Evolutionary conservation across 306 rosid genomes (phyloP).

Genomic region (Ceratonia siliqua): DNA sequence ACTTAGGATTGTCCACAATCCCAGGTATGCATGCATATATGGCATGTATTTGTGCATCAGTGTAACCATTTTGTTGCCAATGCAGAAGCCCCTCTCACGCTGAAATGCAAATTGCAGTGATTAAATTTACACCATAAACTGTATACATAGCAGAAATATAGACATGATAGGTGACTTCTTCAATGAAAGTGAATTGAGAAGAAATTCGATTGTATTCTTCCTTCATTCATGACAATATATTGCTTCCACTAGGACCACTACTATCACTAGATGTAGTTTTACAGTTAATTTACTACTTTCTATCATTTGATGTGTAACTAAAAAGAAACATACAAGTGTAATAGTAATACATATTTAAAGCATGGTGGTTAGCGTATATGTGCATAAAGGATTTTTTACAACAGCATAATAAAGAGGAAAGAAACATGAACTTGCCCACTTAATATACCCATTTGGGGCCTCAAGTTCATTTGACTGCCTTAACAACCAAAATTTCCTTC

Average conservation of each 20-base stretch:
- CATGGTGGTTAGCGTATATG: background rate
- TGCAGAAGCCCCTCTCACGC: background rate
- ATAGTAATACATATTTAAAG: background rate
- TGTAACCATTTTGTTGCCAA: conserved; percentile 1
- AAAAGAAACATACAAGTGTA: background rate
- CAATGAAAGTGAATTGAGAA: background rate
- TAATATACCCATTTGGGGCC: background rate
- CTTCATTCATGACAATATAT: conserved; percentile 10
- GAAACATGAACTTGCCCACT: background rate
- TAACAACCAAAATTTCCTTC: background rate
- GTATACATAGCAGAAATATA: background rate
- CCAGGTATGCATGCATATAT: background rate
- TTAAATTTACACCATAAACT: background rate
- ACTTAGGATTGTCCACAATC: background rate
- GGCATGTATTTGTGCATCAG: background rate
- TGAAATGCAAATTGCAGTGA: background rate
- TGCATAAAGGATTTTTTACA: background rate
- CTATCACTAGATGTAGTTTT: background rate
- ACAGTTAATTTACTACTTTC: background rate
- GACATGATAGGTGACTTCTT: background rate
- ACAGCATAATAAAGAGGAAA: background rate
- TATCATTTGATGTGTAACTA: background rate
- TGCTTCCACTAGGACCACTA: conserved; percentile 10
- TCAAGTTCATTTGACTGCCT: background rate
- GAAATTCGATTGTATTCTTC: background rate